Evolutionary conservation across 2,329 filamentous ascomycete genomes (phyloP), one percentile per base, ranked within the genome.

Genomic region (Cladosporium sp.): DNA sequence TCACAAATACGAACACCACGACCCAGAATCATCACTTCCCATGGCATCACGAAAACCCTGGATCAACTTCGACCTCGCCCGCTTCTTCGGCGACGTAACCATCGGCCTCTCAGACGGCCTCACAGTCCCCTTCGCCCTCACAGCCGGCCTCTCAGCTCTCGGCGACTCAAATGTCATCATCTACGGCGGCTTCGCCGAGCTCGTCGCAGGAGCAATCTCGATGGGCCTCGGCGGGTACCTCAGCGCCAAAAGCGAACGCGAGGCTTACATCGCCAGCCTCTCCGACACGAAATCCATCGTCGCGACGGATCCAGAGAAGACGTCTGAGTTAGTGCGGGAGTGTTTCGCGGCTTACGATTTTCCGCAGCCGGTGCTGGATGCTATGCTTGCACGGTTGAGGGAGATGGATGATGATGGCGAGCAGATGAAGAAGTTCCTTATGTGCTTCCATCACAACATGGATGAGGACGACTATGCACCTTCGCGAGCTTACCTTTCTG

Each of bases 221-320:
- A 79, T 79, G 77, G 77, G 77, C 5, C 67, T 79, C 3, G 77
- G 77, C n/a, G 77, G 76, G 4, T 76, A 76, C 67, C 67, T 79
- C 1, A 81, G 80, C 16, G 79, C 81, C 3, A 82, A 80, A 71
- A 82, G 80, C 68, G 81, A 83, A 77, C 76, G 78, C 79, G 83
- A 77, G 73, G 81, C 81, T 18, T 82, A 82, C 70, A 69, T 79
- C 68, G 73, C 80, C 26, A 80, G 77, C 21, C 76, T 80, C 39
- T 75, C 76, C 28, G 77, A 82, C 66, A 81, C 80, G 11, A 70
- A 74, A 43, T 67, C 76, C 1, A 69, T 80, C 18, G 78, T 83
- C 54, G 67, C 74, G 10, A 72, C 71, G 14, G 78, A 76, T 5
- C 72, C 79, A 1, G 65, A 70, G 49, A 74, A 78, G 66, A 80